Evolutionary conservation across 208 protist genomes (phyloP).

Genomic region (Acanthamoeba royreba): DNA sequence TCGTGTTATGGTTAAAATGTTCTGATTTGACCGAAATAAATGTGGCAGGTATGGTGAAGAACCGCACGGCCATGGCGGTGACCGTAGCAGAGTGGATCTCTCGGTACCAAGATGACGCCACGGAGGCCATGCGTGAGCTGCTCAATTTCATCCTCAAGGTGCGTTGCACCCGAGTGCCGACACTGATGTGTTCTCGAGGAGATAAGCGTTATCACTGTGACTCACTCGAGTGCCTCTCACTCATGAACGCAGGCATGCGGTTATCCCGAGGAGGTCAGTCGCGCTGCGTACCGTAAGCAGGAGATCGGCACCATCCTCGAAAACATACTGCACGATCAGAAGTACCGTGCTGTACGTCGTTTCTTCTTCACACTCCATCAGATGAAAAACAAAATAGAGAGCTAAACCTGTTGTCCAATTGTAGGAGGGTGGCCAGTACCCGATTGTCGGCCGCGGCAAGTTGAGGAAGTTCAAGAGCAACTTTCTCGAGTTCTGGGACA

Average conservation of each 20-base stretch:
- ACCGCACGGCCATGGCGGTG: background rate
- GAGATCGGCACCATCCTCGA: background rate
- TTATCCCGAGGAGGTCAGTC: background rate
- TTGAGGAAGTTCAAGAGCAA: background rate
- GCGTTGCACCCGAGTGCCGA: too few relatives aligned
- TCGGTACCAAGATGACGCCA: background rate
- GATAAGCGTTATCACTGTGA: too few relatives aligned
- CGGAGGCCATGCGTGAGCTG: slow-evolving; percentile 9
- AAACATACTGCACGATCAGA: background rate
- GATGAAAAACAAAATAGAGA: too few relatives aligned
- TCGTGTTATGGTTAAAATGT: too few relatives aligned
- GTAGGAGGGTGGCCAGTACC: background rate
- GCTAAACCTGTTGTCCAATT: too few relatives aligned
- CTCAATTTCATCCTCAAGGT: slow-evolving; percentile 47
- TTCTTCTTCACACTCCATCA: too few relatives aligned
- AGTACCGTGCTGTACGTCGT: slow-evolving; percentile 3
- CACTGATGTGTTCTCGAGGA: too few relatives aligned
- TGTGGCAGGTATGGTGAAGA: slow-evolving; percentile 12
- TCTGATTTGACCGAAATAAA: too few relatives aligned
- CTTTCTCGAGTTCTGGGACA: slow-evolving; percentile 46
- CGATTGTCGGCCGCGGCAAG: background rate
- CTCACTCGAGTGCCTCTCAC: too few relatives aligned
- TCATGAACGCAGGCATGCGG: slow-evolving; percentile 23
- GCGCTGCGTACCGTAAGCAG: background rate
- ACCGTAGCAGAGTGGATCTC: slow-evolving; percentile 43